Conservation (phyloP, 2,329 filamentous ascomycete species). For the Passalora sequoiae region DNA sequence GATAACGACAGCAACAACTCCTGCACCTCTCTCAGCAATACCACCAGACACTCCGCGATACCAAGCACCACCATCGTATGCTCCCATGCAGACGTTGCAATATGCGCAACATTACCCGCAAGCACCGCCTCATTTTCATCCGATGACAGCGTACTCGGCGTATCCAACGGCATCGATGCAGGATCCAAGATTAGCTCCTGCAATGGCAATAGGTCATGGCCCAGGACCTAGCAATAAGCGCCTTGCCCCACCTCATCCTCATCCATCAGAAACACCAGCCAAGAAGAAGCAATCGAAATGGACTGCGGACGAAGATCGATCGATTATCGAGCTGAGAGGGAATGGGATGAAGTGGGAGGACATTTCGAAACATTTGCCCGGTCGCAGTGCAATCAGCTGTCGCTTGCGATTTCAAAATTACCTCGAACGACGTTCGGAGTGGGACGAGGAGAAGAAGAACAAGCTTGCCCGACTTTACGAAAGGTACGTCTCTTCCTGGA, state of each 20-base stretch:
- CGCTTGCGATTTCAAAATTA: slow-evolving; percentile 97
- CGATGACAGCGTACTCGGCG: slow-evolving; percentile 25
- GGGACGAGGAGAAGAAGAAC: slow-evolving; percentile 97
- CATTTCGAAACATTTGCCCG: slow-evolving; percentile 84
- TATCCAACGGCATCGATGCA: slow-evolving; percentile 27
- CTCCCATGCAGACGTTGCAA: slow-evolving; percentile 29
- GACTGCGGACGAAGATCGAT: slow-evolving; percentile 86
- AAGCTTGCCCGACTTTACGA: slow-evolving; percentile 92
- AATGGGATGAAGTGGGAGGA: slow-evolving; percentile 98
- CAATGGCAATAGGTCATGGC: slow-evolving; percentile 39
- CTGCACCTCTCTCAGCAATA: slow-evolving; percentile 18
- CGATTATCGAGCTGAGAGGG: slow-evolving; percentile 86
- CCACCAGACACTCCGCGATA: slow-evolving; percentile 13
- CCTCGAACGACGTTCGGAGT: slow-evolving; percentile 83
- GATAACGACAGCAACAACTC: slow-evolving; percentile 21
- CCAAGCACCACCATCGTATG: slow-evolving; percentile 19
- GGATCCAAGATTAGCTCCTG: slow-evolving; percentile 26
- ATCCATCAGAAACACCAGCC: slow-evolving; percentile 59
- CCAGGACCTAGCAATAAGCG: slow-evolving; percentile 37
- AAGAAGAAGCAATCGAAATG: slow-evolving; percentile 98
- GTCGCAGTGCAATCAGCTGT: slow-evolving; percentile 89
- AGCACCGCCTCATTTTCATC: slow-evolving; percentile 23
- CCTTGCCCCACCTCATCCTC: slow-evolving; percentile 42
- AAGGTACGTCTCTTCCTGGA: slow-evolving; percentile 57
- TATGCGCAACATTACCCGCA: slow-evolving; percentile 24